These are phyloP conservation scores for Coemansia sp. DNA, from an alignment of 371 early-diverging fungal species.

Conservation along the genomic window DNA sequence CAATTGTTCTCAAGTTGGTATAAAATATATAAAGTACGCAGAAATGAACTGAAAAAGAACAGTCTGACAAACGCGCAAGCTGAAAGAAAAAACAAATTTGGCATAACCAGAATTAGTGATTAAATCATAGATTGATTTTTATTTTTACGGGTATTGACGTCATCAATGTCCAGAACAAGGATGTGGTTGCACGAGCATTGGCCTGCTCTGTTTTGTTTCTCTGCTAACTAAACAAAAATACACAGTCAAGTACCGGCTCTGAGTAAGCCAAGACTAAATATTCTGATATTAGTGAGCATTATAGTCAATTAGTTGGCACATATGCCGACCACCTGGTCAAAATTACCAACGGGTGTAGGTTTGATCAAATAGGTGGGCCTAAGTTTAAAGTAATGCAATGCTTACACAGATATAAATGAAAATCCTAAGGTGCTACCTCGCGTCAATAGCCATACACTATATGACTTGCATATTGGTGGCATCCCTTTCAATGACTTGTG, in stretches of 20 bases:
- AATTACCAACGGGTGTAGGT: too few species aligned
- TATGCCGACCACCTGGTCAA: too few species aligned
- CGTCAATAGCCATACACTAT: too few species aligned
- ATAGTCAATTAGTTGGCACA: too few species aligned
- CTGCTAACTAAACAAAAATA: constrained; percentile 54
- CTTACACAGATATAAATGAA: too few species aligned
- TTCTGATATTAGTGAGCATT: constrained; percentile 45
- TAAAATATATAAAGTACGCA: background rate
- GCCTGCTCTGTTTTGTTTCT: too few species aligned
- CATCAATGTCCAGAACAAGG: background rate
- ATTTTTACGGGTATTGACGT: background rate
- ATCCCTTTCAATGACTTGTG: too few species aligned
- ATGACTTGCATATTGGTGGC: too few species aligned
- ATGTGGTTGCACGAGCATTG: background rate
- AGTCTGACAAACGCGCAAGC: background rate
- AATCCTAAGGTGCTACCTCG: too few species aligned
- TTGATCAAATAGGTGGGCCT: too few species aligned
- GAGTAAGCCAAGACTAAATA: constrained; percentile 80
- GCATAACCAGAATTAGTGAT: background rate
- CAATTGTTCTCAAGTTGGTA: background rate
- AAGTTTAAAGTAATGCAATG: too few species aligned
- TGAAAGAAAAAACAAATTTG: constrained; percentile 1
- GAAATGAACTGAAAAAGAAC: background rate
- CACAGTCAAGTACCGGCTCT: constrained; percentile 69
- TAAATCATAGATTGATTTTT: background rate